A percentile compares a stretch with the other conserved stretches of the same genome.
Evolutionary conservation across 257 asterid species (phyloP).

Genomic region (Penstemon eatonii): DNA sequence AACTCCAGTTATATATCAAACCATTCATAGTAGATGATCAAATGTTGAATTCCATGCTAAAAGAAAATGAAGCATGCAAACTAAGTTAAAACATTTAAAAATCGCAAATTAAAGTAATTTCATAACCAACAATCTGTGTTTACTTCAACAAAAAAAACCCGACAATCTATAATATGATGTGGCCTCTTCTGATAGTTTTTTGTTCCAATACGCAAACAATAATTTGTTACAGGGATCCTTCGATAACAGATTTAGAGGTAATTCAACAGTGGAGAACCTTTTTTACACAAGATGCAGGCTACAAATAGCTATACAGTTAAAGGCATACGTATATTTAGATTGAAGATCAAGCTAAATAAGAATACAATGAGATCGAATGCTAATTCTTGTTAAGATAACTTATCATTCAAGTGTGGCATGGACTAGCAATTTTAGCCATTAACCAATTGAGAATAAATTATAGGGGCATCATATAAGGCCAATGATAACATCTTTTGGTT

Average conservation of each 20-base stretch:
- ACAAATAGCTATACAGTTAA: no score
- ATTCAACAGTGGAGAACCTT: no score
- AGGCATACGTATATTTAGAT: no score
- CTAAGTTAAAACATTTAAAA: not conserved
- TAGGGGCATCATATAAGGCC: conserved; percentile 1
- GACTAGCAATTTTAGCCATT: not conserved
- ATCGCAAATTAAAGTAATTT: not conserved
- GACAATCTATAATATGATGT: no score
- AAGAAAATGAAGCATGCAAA: conserved; percentile 3
- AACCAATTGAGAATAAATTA: not conserved
- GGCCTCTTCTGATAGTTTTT: no score
- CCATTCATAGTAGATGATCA: not conserved
- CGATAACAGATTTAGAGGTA: no score
- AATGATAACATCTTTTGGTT: conserved; percentile 6
- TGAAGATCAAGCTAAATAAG: not conserved
- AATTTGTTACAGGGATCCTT: no score
- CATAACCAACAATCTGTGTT: not conserved
- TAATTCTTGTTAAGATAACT: conserved; percentile 5
- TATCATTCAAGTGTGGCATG: not conserved
- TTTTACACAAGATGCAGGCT: no score
- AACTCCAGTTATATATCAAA: not conserved
- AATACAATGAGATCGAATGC: not conserved
- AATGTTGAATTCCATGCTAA: not conserved
- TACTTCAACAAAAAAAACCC: no score
- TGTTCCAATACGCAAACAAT: no score